Evolutionary conservation across 2,329 filamentous ascomycete species (phyloP), one percentile per base, ranked within the genome.

Genomic region (Torrubiella hemipterigena): DNA sequence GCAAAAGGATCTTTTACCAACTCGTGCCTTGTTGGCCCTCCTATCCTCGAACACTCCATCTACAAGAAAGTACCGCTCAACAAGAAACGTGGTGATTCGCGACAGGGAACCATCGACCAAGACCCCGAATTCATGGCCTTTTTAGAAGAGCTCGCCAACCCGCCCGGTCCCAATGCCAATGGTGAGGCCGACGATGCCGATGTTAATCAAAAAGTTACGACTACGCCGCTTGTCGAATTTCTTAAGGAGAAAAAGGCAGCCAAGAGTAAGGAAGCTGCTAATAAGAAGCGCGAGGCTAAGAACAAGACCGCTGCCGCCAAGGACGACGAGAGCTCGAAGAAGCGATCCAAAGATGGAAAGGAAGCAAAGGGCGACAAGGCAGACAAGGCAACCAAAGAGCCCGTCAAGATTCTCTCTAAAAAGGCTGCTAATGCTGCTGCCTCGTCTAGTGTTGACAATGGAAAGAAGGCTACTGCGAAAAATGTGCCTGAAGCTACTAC

Each of bases 91-190:
- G 73, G 75, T 32, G 91, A 98, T 61, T 75, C 77, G 32, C 77
- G 87, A 11, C 84, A 94, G 52, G 91, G 89, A 32, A 94, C 86
- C 4, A 96, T 98, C 42, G 91, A 98, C 46, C 86, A 94, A 51
- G 91, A 98, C 48, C 77, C 84, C 0, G 91, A 96, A 45, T 98
- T 95, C 46, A 93, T 95, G 63, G 76, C 78, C 17, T 98, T 96
- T 51, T 68, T 98, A 7, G 82, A 93, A 52, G 81, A 73, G 32
- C 68, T 96, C 28, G 93, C 87, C 2, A 85, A 93, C 43, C 72
- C 72, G 2, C 54, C 56, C 7, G 58, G 59, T 2, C 46, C 59
- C 5, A 70, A 65, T 31, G 66, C 57, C 18, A 42, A 41, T n/a
- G 31, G 42, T 6, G 55, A 73, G n/a, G 44, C 51, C 9, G 61